Conservation (phyloP, 345 rosid species). For the Eucalyptus leucophloia region DNA sequence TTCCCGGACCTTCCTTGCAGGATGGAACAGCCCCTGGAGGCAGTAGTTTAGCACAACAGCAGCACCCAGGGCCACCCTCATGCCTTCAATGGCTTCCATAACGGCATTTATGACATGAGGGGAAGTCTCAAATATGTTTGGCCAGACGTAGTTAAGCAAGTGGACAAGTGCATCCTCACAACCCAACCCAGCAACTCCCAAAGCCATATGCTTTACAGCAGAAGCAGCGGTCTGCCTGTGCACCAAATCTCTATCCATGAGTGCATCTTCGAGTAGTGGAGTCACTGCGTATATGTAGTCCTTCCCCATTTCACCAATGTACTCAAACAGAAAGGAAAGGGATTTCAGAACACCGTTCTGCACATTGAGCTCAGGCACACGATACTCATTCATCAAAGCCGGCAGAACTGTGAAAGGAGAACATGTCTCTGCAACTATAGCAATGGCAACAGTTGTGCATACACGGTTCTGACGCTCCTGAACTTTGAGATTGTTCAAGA, state of each 20-base stretch:
- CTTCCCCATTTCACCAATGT: constrained; percentile 99
- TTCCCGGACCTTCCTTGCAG: constrained; percentile 94
- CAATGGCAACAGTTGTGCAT: constrained; percentile 97
- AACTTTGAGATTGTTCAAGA: constrained; percentile 94
- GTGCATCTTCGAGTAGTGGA: constrained; percentile 95
- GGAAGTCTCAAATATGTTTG: constrained; percentile 96
- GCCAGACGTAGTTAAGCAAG: constrained; percentile 93
- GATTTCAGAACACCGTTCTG: constrained; percentile 98
- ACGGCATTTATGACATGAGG: constrained; percentile 97
- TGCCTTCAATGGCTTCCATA: constrained; percentile 98
- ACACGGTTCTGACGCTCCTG: constrained; percentile 99
- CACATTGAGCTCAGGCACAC: constrained; percentile 96
- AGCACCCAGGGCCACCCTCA: constrained; percentile 92
- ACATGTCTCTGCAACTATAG: constrained; percentile 96
- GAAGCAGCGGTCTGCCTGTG: constrained; percentile 99
- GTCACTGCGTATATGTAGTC: constrained; percentile 98
- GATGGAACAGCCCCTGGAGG: constrained; percentile 97
- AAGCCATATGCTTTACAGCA: constrained; percentile 96
- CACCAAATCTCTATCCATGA: constrained; percentile 95
- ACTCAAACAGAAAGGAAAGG: constrained; percentile 88
- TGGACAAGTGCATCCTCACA: constrained; percentile 95
- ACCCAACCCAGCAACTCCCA: constrained; percentile 97
- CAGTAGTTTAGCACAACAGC: constrained; percentile 86
- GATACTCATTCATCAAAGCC: constrained; percentile 96
- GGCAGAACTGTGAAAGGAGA: constrained; percentile 95